Evolutionary conservation across 179 eudicot genomes (phyloP).

Genomic region (Drosera spatulata): DNA sequence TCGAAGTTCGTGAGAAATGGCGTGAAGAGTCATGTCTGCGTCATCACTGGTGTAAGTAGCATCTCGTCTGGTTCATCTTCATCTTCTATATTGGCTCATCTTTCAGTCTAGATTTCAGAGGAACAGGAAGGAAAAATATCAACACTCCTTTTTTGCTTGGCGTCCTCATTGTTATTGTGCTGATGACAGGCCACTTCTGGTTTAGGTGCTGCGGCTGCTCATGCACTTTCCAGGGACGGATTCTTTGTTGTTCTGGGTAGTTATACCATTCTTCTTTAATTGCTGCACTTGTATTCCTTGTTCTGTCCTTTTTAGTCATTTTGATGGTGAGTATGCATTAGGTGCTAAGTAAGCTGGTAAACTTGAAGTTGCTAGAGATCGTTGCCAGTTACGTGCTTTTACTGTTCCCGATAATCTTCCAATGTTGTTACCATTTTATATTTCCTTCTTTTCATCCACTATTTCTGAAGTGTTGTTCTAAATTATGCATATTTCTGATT

Average conservation of each 20-base stretch:
- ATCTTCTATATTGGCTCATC: neutral
- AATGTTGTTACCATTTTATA: too few species aligned
- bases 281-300: neutral
- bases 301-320: neutral
- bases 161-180: neutral
- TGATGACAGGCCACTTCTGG: slow-evolving; percentile 73
- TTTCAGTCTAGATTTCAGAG: neutral
- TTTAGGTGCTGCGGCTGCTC: slow-evolving; percentile 75
- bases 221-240: slow-evolving; percentile 60
- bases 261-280: neutral
- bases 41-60: slow-evolving; percentile 67
- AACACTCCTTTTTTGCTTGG: neutral
- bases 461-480: too few species aligned
- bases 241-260: slow-evolving; percentile 71
- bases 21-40: slow-evolving; percentile 40
- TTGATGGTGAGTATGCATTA: too few species aligned
- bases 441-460: too few species aligned
- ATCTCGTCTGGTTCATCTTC: neutral
- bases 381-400: too few species aligned
- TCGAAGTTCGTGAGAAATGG: slow-evolving; percentile 4
- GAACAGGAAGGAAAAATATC: neutral
- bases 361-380: too few species aligned
- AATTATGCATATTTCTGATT: neutral
- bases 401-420: too few species aligned
- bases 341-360: too few species aligned